These are phyloP conservation scores for Amanita thiersii DNA, from an alignment of 768 basidiomycete genomes.

Conservation along the genomic window DNA sequence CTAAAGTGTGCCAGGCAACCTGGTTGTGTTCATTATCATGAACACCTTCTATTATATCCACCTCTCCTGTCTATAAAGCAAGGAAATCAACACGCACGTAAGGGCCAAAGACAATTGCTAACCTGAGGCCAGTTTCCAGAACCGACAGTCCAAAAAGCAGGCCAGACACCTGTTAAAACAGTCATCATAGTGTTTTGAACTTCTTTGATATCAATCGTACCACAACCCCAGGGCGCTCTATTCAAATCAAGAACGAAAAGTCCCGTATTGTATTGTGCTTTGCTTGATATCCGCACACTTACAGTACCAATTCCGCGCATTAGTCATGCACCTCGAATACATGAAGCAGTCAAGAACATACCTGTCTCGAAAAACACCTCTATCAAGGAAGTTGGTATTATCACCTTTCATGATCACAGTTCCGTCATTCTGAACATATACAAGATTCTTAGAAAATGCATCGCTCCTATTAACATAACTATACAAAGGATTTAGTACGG, in stretches of 20 bases:
- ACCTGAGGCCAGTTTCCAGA: conserved; percentile 57
- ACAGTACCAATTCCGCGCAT: not conserved
- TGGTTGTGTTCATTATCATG: conserved; percentile 83
- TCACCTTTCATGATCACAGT: conserved; percentile 75
- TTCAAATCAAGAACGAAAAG: conserved; percentile 80
- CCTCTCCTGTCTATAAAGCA: conserved; percentile 56
- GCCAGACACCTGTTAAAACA: conserved; percentile 58
- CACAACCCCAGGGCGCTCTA: conserved; percentile 86
- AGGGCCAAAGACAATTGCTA: conserved; percentile 15
- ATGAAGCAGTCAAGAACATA: conserved; percentile 16
- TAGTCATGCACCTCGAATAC: not conserved
- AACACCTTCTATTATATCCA: conserved; percentile 80
- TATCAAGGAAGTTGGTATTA: conserved; percentile 45
- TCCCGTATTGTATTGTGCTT: conserved; percentile 60
- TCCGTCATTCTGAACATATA: conserved; percentile 47
- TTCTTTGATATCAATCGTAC: conserved; percentile 26
- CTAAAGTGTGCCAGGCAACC: conserved; percentile 71
- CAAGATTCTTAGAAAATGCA: conserved; percentile 47
- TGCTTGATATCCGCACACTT: conserved; percentile 73
- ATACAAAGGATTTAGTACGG: not conserved
- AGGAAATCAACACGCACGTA: conserved; percentile 7
- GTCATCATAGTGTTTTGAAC: not conserved
- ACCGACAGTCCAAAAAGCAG: conserved; percentile 72
- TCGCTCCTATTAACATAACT: conserved; percentile 46
- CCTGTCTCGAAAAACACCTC: conserved; percentile 58